A percentile compares a stretch with the other conserved stretches of the same genome.
These are phyloP conservation scores for Pythium phragmitis DNA, from an alignment of 352 stramenopile genomes.

Conservation along the genomic window DNA sequence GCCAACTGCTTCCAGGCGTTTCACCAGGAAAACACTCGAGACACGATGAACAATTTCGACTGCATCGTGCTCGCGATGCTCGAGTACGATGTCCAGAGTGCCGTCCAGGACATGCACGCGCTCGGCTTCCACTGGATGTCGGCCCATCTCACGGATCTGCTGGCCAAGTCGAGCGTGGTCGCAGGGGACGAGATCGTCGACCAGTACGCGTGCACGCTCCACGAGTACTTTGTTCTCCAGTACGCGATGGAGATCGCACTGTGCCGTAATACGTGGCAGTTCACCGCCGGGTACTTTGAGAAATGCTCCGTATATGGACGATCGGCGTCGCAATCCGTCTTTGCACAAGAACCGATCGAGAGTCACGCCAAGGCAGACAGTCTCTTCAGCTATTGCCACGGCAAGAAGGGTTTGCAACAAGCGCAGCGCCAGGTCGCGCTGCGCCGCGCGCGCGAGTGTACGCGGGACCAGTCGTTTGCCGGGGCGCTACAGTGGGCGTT, in stretches of 20 bases:
- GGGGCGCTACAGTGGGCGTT: slow-evolving; percentile 67
- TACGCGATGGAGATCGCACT: slow-evolving; percentile 68
- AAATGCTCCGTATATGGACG: slow-evolving; percentile 52
- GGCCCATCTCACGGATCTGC: slow-evolving; percentile 59
- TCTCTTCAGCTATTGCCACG: slow-evolving; percentile 52
- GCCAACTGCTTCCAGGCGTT: slow-evolving; percentile 63
- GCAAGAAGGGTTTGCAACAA: slow-evolving; percentile 40
- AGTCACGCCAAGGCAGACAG: slow-evolving; percentile 64
- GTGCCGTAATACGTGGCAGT: slow-evolving; percentile 64
- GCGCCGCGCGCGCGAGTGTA: slow-evolving; percentile 43
- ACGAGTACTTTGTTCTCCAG: slow-evolving; percentile 59
- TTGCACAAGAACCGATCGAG: slow-evolving; percentile 47
- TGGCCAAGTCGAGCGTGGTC: slow-evolving; percentile 57
- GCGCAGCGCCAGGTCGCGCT: slow-evolving; percentile 38
- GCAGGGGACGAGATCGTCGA: slow-evolving; percentile 42
- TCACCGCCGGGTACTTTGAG: slow-evolving; percentile 65
- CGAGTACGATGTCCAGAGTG: slow-evolving; percentile 70
- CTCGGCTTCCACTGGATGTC: slow-evolving; percentile 80
- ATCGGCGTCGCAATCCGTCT: slow-evolving; percentile 35
- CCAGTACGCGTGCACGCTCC: slow-evolving; percentile 48
- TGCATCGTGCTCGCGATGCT: slow-evolving; percentile 79
- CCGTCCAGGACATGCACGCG: slow-evolving; percentile 60
- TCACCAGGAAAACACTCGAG: slow-evolving; percentile 30
- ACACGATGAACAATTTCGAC: slow-evolving; percentile 75
- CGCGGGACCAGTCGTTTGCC: slow-evolving; percentile 37